phyloP scores from a whole-genome alignment of 164 flowering plant genomes.

The Annona cherimola region DNA sequence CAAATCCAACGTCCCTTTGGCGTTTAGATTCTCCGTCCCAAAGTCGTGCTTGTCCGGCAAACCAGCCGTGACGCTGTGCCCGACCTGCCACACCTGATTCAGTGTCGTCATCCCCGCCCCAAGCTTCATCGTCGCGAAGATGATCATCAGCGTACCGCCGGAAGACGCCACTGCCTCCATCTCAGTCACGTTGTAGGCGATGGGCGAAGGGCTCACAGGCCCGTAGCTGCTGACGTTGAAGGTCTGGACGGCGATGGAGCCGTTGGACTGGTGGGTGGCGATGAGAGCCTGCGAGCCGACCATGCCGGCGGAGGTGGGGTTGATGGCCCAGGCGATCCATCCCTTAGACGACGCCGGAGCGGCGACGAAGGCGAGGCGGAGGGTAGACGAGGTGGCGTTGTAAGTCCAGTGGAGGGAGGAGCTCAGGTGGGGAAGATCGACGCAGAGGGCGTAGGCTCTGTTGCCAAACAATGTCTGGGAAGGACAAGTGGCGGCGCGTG shows the following conservation, averaged over 20 bases:
- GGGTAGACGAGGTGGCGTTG: slow-evolving; percentile 26
- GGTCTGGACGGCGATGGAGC: slow-evolving; percentile 30
- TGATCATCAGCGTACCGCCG: slow-evolving; percentile 23
- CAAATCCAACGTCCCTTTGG: slow-evolving; percentile 47
- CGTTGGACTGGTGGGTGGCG: slow-evolving; percentile 24
- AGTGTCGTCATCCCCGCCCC: slow-evolving; percentile 24
- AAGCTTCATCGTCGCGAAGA: slow-evolving; percentile 44
- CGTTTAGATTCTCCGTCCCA: slow-evolving; percentile 31
- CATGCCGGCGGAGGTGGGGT: slow-evolving; percentile 45
- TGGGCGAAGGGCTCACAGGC: slow-evolving; percentile 10
- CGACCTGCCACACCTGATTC: slow-evolving; percentile 91
- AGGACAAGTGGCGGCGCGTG: slow-evolving; percentile 27
- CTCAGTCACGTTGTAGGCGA: slow-evolving; percentile 30
- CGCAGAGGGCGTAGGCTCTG: slow-evolving; percentile 29
- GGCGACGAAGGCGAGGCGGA: slow-evolving; percentile 43
- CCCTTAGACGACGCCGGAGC: slow-evolving; percentile 30
- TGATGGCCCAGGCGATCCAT: slow-evolving; percentile 63
- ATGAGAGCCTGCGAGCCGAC: slow-evolving; percentile 43
- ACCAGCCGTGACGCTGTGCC: slow-evolving; percentile 31
- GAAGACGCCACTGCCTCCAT: slow-evolving; percentile 22
- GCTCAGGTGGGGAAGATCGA: slow-evolving; percentile 36
- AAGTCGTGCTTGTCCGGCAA: slow-evolving; percentile 40
- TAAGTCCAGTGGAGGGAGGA: slow-evolving; percentile 51
- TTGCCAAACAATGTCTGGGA: slow-evolving; percentile 28
- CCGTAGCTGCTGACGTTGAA: slow-evolving; percentile 30